phyloP scores from a whole-genome alignment of 345 rosid genomes.

The Corchorus olitorius region DNA sequence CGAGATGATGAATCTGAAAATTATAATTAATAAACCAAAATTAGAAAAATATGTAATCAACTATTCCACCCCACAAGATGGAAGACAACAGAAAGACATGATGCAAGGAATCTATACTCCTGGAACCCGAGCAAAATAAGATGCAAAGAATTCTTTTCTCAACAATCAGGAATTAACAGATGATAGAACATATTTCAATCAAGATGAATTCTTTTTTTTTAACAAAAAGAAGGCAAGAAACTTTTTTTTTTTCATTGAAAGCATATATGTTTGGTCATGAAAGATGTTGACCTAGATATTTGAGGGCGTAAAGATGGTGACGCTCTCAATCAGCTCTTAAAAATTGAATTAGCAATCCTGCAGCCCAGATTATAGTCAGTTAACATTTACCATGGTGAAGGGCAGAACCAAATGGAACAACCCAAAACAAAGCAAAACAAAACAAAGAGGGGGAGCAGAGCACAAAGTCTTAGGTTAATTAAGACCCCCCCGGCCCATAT shows the following conservation, averaged over 20 bases:
- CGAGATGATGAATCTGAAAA: slow-evolving; percentile 42
- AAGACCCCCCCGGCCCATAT: slow-evolving; percentile 9
- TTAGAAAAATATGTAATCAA: not conserved
- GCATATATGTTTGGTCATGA: slow-evolving; percentile 32
- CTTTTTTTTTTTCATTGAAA: not conserved
- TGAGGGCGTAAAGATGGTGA: slow-evolving; percentile 43
- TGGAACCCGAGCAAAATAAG: not conserved
- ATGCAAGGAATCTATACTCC: too few relatives aligned
- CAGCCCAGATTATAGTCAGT: slow-evolving; percentile 51
- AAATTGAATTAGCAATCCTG: slow-evolving; percentile 52
- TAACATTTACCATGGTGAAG: slow-evolving; percentile 15
- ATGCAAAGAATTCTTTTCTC: not conserved
- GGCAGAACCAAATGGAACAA: slow-evolving; percentile 5
- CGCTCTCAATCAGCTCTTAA: slow-evolving; percentile 60
- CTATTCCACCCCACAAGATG: not conserved
- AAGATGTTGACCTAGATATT: slow-evolving; percentile 56
- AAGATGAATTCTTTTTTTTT: not conserved
- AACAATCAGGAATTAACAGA: not conserved
- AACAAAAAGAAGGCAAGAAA: too few relatives aligned
- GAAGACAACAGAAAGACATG: not conserved
- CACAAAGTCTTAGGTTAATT: not conserved
- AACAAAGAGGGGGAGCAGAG: not conserved
- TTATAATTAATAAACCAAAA: not conserved
- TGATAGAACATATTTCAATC: not conserved
- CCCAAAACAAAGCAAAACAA: not conserved